Evolutionary conservation across 2,329 filamentous ascomycete genomes (phyloP).

Genomic region (Monosporascus sp.): DNA sequence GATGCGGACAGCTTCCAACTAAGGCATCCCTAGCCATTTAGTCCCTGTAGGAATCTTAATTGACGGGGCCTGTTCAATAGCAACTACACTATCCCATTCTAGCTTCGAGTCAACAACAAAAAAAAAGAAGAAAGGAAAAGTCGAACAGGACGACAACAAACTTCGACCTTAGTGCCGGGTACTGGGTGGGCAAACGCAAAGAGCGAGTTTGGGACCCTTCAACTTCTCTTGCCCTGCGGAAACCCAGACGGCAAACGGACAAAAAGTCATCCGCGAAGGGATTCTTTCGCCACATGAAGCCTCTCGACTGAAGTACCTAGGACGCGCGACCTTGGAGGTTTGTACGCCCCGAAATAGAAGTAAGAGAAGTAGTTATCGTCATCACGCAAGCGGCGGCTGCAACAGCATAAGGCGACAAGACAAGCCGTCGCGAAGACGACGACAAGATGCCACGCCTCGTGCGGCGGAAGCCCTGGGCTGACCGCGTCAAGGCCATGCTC

Average conservation of each 20-base stretch:
- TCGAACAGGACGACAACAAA: background rate
- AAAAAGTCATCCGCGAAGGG: background rate
- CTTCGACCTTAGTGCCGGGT: too few relatives aligned
- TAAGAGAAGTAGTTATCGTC: background rate
- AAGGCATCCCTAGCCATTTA: background rate
- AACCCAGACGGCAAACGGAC: background rate
- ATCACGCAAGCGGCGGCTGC: too few relatives aligned
- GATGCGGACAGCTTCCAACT: background rate
- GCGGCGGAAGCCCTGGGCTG: slow-evolving; percentile 69
- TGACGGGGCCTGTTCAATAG: too few relatives aligned
- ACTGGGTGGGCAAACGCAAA: too few relatives aligned
- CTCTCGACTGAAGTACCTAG: background rate
- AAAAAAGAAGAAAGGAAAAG: background rate
- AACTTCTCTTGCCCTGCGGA: background rate
- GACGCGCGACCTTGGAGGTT: background rate
- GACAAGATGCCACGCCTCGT: slow-evolving; percentile 68
- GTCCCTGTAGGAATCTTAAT: background rate
- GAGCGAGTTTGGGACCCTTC: background rate
- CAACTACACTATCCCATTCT: background rate
- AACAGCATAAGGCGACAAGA: background rate
- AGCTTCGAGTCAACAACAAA: background rate
- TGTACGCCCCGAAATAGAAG: background rate
- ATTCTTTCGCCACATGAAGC: background rate
- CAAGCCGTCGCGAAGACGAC: background rate
- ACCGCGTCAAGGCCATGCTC: slow-evolving; percentile 75